A percentile compares a stretch with the other conserved stretches of the same genome.
phyloP scores from a whole-genome alignment of 768 basidiomycete genomes.

The Agrocybe praecox region DNA sequence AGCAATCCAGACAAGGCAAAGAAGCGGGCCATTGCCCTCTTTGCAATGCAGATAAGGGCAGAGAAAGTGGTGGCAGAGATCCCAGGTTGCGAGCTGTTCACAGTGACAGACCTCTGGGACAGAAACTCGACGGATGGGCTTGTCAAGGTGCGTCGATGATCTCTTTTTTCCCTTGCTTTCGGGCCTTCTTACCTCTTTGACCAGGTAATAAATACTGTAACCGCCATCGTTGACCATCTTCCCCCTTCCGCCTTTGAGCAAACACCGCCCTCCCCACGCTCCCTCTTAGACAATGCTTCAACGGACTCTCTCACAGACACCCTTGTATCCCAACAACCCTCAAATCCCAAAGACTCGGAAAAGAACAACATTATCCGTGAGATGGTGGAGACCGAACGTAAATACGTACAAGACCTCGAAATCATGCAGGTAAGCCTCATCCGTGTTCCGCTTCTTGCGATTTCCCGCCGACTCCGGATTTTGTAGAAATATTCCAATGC shows the following conservation, averaged over 20 bases:
- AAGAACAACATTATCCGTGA: conserved; percentile 84
- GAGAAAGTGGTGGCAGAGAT: conserved; percentile 62
- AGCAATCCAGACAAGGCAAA: conserved; percentile 77
- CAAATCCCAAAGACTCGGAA: conserved; percentile 64
- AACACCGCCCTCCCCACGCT: conserved; percentile 58
- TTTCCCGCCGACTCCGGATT: conserved; percentile 18
- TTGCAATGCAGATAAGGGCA: conserved; percentile 84
- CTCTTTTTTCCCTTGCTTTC: conserved; percentile 1
- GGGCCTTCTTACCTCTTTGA: conserved; percentile 7
- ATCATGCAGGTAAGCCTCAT: conserved; percentile 83
- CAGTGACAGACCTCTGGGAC: conserved; percentile 89
- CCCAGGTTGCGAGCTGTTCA: conserved; percentile 79
- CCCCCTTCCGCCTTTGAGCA: conserved; percentile 71
- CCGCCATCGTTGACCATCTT: conserved; percentile 77
- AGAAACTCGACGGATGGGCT: conserved; percentile 91
- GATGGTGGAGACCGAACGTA: conserved; percentile 92
- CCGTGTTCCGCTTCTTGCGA: conserved; percentile 5
- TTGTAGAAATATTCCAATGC: conserved; percentile 86
- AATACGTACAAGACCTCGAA: conserved; percentile 96
- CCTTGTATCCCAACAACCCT: conserved; percentile 37
- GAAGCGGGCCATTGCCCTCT: conserved; percentile 90
- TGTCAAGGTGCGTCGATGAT: conserved; percentile 72
- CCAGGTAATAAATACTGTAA: conserved; percentile 90
- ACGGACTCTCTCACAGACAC: conserved; percentile 59
- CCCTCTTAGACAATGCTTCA: conserved; percentile 57